Base-by-base conservation (phyloP, 345 rosid genomes). In the Linum lewisii region DNA sequence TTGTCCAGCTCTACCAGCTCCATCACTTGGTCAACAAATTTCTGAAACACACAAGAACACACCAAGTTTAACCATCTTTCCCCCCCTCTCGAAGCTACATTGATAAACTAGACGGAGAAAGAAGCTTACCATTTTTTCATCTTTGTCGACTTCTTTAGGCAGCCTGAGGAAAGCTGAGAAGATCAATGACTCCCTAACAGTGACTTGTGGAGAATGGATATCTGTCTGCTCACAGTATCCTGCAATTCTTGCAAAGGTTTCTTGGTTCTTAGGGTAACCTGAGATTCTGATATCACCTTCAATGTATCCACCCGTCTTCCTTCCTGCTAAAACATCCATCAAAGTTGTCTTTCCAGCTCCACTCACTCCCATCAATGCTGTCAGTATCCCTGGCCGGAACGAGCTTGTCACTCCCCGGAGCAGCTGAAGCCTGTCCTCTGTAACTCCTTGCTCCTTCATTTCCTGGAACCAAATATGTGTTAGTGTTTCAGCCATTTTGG, bases 331-430 rank as follows among this genome's bases (percentile, higher is more conserved):
- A 78, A 88, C 96, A 80, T 92, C 98, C 98, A 92, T 88, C 77
- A 92, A 63, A 6, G 96, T 88, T 0, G 96, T 92, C 83, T 92
- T 92, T 64, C 98, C 98, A 15, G 98, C 98, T 68, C 98, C 96
- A 67, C 98, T 86, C 21, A 88, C 95, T 62, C 98, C 98, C 96
- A 92, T 92, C 45, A 92, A 62, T 61, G 98, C 98, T 21, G 96
- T 84, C 58, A 92, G 79, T 20, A 92, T 82, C 65, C 96, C 95
- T 18, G 98, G 98, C 72, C 92, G 83, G 74, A 92, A 92, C 54
- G 83, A 84, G 19, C 98, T 80, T 7, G 96, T 88, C 59, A 84
- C 90, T 68, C 72, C 88, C 57, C 74, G 68, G 29, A 92, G 87
- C 1, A 88, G 80, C 52, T 84, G 96, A 16, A 92, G 77, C 79